Evolutionary conservation across 192 early-diverging fungal species (phyloP), one percentile per base, ranked within the genome.

Genomic region (Coemansia sp.): DNA sequence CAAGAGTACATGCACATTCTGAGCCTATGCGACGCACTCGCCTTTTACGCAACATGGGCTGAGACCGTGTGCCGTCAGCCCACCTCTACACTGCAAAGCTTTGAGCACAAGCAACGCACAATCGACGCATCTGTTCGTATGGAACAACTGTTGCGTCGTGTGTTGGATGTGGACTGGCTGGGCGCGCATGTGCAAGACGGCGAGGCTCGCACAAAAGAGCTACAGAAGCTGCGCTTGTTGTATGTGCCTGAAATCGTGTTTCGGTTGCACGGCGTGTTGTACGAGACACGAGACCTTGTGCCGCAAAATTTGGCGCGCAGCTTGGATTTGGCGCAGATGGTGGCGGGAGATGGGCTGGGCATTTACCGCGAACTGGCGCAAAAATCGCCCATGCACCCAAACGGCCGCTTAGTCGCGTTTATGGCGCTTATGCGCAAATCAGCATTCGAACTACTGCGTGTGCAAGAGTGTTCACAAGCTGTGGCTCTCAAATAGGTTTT

Each of bases 171-270:
- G 23, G 74, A 68, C 58, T 71, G 72, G 74, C 73, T 77, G 55
- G 48, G 64, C 20, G 8, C 22, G 42, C 59, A 58, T 67, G 8
- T 49, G 31, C 19, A 42, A 57, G 15, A 46, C 46, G 64, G 65
- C n/a, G 12, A 26, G 8, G 38, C 11, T 10, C 69, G 83, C 17
- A 55, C 75, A 6, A 55, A 61, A 2, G 82, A 86, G 34, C 70
- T 87, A 55, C 44, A 42, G 26, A 62, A 57, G 15, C 58, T 87
- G 59, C 85, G 87, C 46, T 67, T 75, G 62, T 68, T 84, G 23
- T 87, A 83, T 48, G 74, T 89, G 14, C 88, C 92, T 4, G 86
- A 91, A 60, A 57, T 89, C 2, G 78, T 90, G 31, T 74, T 90
- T 60, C 85, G 85, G 40, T 65, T 91, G 53, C 88, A 94, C 68